Conservation (phyloP, 352 stramenopile species). For the Phytophthora meadii region DNA sequence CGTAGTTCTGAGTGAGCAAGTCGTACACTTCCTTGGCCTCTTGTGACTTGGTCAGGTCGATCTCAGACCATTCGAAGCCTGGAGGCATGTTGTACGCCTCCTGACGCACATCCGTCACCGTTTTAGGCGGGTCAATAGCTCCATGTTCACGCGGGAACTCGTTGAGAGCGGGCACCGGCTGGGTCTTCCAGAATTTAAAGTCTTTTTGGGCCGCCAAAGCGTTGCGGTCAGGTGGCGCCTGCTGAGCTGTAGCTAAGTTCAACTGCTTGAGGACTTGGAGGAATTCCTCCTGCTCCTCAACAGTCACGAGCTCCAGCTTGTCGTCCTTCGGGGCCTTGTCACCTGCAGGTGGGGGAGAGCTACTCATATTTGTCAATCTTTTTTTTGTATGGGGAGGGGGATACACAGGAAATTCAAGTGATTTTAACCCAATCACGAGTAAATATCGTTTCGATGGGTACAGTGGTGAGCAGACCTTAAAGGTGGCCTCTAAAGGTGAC, state of each 20-base stretch:
- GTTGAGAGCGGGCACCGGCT: conserved; percentile 83
- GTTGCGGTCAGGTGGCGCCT: conserved; percentile 19
- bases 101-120: conserved; percentile 87
- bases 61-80: conserved; percentile 95
- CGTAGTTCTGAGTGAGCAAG: conserved; percentile 98
- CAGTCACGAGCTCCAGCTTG: conserved; percentile 57
- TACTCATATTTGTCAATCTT: conserved; percentile 32
- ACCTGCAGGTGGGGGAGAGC: conserved; percentile 3
- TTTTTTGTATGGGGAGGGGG: conserved; percentile 1
- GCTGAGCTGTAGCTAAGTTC: conserved; percentile 42
- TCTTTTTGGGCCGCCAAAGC: conserved; percentile 50
- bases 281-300: conserved; percentile 81
- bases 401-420: not conserved
- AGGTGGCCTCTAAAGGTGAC: too few species aligned
- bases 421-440: not conserved
- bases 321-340: conserved; percentile 21
- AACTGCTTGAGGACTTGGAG: conserved; percentile 74
- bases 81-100: conserved; percentile 97
- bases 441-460: too few species aligned
- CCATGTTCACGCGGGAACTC: conserved; percentile 84
- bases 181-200: conserved; percentile 95
- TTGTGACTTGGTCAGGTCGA: conserved; percentile 89
- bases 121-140: conserved; percentile 95
- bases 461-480: not conserved
- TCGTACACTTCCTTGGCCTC: conserved; percentile 96